Conservation (phyloP, 2,329 filamentous ascomycete genomes). For the Neonectria faginata region DNA sequence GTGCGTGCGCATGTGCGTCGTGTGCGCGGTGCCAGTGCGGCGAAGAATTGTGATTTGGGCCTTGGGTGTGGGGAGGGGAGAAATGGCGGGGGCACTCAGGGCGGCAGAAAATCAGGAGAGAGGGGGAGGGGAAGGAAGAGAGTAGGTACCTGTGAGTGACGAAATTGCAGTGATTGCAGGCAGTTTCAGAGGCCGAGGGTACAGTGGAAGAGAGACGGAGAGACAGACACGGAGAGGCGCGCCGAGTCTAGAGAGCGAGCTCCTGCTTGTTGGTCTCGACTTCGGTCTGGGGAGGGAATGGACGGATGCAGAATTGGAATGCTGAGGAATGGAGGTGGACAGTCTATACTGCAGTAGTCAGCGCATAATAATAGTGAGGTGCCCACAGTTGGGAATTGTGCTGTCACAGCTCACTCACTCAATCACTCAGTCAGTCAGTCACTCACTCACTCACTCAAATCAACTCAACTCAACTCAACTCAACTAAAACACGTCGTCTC, state of each 20-base stretch:
- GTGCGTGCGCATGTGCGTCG: not conserved
- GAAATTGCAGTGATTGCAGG: not conserved
- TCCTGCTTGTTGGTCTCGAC: not conserved
- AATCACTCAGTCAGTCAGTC: too few relatives aligned
- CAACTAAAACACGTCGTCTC: not conserved
- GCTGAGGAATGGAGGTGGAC: slow-evolving; percentile 1
- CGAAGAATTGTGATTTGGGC: not conserved
- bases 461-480: not conserved
- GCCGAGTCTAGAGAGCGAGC: not conserved
- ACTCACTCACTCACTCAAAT: too few relatives aligned
- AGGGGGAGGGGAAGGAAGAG: not conserved
- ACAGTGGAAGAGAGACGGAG: not conserved
- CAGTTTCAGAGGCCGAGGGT: not conserved
- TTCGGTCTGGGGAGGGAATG: not conserved
- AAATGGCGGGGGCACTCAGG: not conserved
- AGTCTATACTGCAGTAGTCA: not conserved
- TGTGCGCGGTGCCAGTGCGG: not conserved
- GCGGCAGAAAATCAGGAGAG: not conserved
- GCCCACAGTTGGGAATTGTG: not conserved
- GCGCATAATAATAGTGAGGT: not conserved
- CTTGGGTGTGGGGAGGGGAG: not conserved
- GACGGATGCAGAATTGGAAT: slow-evolving; percentile 1
- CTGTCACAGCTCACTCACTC: not conserved
- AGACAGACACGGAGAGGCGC: not conserved
- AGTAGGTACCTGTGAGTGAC: not conserved